Evolutionary conservation across 1,284 basidiomycete genomes (phyloP).

Genomic region (Ustilago cynodontis): DNA sequence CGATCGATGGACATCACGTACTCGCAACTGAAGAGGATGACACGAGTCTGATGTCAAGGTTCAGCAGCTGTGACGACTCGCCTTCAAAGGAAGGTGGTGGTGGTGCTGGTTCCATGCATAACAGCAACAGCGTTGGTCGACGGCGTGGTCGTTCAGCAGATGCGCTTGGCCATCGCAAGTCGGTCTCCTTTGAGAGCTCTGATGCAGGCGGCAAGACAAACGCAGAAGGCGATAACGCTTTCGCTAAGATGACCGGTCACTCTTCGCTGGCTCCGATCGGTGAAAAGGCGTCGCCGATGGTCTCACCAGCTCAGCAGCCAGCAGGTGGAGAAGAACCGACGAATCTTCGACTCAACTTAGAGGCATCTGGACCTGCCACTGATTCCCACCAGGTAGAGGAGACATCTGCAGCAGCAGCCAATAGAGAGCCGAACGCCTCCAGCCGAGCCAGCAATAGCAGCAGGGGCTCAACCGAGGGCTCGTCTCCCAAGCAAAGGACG

Average conservation of each 20-base stretch:
- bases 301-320: conserved; percentile 12
- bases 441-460: background rate
- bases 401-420: background rate
- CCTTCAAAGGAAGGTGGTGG: conserved; percentile 17
- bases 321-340: conserved; percentile 26
- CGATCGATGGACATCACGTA: conserved; percentile 51
- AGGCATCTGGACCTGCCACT: background rate
- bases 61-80: conserved; percentile 35
- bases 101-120: background rate
- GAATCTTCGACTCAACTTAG: conserved; percentile 10
- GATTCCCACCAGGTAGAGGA: background rate
- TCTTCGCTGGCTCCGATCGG: conserved; percentile 40
- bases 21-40: conserved; percentile 46
- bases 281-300: conserved; percentile 39
- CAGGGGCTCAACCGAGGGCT: background rate
- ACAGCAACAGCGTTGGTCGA: conserved; percentile 11
- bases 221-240: conserved; percentile 5
- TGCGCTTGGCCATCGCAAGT: conserved; percentile 46
- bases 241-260: background rate
- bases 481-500: conserved; percentile 17
- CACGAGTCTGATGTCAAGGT: conserved; percentile 19
- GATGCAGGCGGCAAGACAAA: conserved; percentile 7
- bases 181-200: conserved; percentile 49
- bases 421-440: background rate
- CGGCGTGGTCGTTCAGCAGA: conserved; percentile 41